These are phyloP conservation scores for Aspergillus quadrilineatus DNA, from an alignment of 2,329 filamentous ascomycete species.

Conservation along the genomic window DNA sequence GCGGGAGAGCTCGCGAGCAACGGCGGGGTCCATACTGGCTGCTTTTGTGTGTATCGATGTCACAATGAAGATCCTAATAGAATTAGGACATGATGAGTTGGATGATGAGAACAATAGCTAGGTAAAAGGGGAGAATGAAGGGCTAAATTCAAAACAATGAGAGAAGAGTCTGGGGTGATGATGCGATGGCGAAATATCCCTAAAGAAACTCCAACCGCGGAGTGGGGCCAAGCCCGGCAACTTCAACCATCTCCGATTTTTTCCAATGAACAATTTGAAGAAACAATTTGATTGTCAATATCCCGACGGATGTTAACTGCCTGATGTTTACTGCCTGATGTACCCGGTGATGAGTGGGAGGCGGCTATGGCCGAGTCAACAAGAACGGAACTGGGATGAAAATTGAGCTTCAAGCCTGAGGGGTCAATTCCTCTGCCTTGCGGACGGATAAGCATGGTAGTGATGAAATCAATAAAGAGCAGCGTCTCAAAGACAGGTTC, in stretches of 20 bases:
- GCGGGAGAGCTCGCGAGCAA: conserved; percentile 57
- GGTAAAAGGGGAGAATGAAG: neutral
- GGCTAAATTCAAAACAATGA: neutral
- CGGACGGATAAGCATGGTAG: neutral
- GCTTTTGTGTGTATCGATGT: neutral
- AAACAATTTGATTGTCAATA: neutral
- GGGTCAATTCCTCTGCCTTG: neutral
- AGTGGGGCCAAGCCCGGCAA: neutral
- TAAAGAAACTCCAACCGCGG: neutral
- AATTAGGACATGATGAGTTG: conserved; percentile 1
- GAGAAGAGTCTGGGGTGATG: neutral
- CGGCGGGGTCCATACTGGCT: conserved; percentile 43
- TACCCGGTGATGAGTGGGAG: neutral
- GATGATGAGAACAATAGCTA: neutral
- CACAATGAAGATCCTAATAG: neutral
- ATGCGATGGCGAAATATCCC: conserved; percentile 1
- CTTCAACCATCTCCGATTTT: neutral
- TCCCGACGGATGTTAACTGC: neutral
- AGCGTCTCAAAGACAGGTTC: neutral
- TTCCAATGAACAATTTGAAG: neutral
- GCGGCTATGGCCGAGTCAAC: neutral
- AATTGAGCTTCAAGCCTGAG: neutral
- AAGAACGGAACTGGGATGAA: neutral
- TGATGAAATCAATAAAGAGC: too few relatives aligned
- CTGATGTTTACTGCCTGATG: too few relatives aligned